Evolutionary conservation across 768 basidiomycete species (phyloP).

Genomic region (Pleurotus eryngii): DNA sequence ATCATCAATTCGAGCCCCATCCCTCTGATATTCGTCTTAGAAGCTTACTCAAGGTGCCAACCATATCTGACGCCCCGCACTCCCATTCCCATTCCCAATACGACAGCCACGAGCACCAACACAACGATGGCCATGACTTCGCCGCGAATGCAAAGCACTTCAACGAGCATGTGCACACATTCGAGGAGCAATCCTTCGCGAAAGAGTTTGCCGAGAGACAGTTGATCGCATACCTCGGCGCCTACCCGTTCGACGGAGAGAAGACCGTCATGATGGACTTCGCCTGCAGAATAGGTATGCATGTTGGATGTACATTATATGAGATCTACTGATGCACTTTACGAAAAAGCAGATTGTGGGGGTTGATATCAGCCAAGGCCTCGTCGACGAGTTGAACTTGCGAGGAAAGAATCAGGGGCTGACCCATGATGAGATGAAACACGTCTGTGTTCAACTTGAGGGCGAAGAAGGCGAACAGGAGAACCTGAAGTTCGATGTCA

Average conservation of each 20-base stretch:
- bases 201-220: slow-evolving; percentile 28
- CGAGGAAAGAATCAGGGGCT: slow-evolving; percentile 60
- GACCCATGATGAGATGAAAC: slow-evolving; percentile 60
- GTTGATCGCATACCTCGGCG: slow-evolving; percentile 32
- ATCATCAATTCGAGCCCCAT: too few relatives aligned
- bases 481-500: slow-evolving; percentile 60
- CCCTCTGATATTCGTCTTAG: too few relatives aligned
- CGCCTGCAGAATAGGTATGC: slow-evolving; percentile 68
- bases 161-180: slow-evolving; percentile 18
- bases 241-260: slow-evolving; percentile 51
- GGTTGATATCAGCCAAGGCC: slow-evolving; percentile 70
- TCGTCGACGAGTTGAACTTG: slow-evolving; percentile 66
- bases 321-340: slow-evolving; percentile 18
- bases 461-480: slow-evolving; percentile 45
- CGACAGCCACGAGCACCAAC: slow-evolving; percentile 8
- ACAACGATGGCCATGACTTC: slow-evolving; percentile 17
- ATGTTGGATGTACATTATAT: too few relatives aligned
- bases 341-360: slow-evolving; percentile 65
- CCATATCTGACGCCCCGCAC: neutral
- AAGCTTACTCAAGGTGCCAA: neutral
- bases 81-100: neutral
- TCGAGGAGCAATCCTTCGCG: slow-evolving; percentile 16
- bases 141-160: slow-evolving; percentile 37
- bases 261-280: slow-evolving; percentile 65
- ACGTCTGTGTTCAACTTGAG: slow-evolving; percentile 50